Evolutionary conservation across 768 basidiomycete species (phyloP), one percentile per base, ranked within the genome.

Genomic region (Porpolomopsis calyptriformis): DNA sequence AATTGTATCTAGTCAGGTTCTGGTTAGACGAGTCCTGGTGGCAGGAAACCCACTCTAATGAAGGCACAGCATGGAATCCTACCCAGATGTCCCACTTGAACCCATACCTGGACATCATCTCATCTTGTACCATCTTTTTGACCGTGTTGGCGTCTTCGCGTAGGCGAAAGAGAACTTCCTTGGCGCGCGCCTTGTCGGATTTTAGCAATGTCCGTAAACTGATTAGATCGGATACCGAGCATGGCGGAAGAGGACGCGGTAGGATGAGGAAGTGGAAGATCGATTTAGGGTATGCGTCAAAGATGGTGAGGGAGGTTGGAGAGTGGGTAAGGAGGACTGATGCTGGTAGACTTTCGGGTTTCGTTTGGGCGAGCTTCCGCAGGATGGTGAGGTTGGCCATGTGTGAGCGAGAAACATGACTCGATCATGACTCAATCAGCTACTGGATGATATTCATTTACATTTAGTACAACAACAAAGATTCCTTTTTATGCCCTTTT

Each of bases 251-350:
- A 46, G 71, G 50, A 55, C 80, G 74, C 33, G 92, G 92, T n/a
- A 94, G 70, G 46, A 94, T 62, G 36, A 96, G 72, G 57, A 91
- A 85, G 63, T 96, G 92, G 60, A 89, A 93, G 46, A 78, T 82
- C 4, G 86, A 80, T 62, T 91, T 91, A 4, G 85, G 85, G 57
- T 71, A 91, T 22, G 67, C 73, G 64, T 91, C 88, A 56, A 77
- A 84, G 43, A 91, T 65, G 4, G 80, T 82, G 38, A 88, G 53
- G 6, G 78, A 73, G 42, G 62, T 70, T 19, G 67, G 57, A 1
- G 75, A 76, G 50, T 76, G 66, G 22, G 69, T 66, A 54, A 85
- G 78, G 18, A 80, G 70, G 24, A 88, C 55, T 1, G 79, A 77
- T 2, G 70, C 57, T 1, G 87, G 82, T 14, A 88, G 61, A 3